A percentile compares a stretch with the other conserved stretches of the same genome.
Conservation (phyloP, 805 yeast species). For the Isabelozyma gotoi region DNA sequence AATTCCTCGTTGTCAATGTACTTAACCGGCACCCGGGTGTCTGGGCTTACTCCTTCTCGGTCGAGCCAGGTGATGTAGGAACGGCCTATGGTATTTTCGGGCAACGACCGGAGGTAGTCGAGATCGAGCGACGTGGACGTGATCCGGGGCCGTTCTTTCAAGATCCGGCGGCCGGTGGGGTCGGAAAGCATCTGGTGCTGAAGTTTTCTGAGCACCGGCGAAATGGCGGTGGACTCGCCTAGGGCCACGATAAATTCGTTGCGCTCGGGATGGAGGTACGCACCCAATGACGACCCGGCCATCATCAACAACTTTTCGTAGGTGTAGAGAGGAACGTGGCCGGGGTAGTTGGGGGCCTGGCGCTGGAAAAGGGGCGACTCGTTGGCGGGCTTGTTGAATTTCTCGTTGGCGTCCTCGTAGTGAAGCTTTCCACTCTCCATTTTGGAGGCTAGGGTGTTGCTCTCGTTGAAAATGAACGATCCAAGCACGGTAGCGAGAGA, state of each 20-base stretch:
- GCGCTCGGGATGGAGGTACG: conserved; percentile 72
- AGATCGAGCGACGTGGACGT: conserved; percentile 70
- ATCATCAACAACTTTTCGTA: conserved; percentile 66
- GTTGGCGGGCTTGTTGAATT: conserved; percentile 22
- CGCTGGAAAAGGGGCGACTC: conserved; percentile 34
- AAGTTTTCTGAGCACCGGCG: conserved; percentile 59
- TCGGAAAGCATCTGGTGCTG: conserved; percentile 75
- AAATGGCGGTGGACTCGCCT: conserved; percentile 88
- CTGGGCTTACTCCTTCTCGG: conserved; percentile 88
- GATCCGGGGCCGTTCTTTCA: conserved; percentile 80
- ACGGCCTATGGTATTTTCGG: conserved; percentile 71
- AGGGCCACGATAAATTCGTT: conserved; percentile 75
- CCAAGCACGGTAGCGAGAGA: conserved; percentile 20
- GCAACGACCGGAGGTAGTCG: conserved; percentile 56
- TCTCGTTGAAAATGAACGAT: conserved; percentile 36
- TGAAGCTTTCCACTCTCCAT: conserved; percentile 54
- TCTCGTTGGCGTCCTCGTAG: conserved; percentile 33
- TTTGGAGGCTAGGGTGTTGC: conserved; percentile 56
- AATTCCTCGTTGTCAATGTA: conserved; percentile 87
- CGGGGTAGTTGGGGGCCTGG: conserved; percentile 55
- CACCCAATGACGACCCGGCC: conserved; percentile 72
- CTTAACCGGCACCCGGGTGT: conserved; percentile 84
- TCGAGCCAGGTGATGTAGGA: conserved; percentile 82
- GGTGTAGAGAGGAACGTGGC: conserved; percentile 72
- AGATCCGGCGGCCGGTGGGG: conserved; percentile 71